Conservation (phyloP, 2,329 filamentous ascomycete genomes). For the Fusarium kyushuense region DNA sequence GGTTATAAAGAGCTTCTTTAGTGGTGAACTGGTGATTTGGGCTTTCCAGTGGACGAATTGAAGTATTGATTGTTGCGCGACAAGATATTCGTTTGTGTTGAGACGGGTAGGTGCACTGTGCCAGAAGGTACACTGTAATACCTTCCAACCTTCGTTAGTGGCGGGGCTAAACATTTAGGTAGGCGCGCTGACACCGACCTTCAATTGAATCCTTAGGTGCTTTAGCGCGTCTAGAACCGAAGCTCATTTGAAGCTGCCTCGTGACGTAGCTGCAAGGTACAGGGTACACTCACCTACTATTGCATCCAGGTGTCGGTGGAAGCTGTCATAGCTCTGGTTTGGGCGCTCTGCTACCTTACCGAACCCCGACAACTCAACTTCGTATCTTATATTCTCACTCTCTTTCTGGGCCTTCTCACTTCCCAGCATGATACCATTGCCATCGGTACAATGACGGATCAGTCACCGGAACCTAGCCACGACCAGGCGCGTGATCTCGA, state of each 20-base stretch:
- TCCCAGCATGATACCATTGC: conserved; percentile 50
- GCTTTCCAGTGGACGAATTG: conserved; percentile 1
- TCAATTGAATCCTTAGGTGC: conserved; percentile 11
- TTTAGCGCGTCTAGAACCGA: conserved; percentile 31
- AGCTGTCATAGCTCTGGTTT: conserved; percentile 46
- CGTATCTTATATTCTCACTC: conserved; percentile 20
- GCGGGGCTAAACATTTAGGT: conserved; percentile 37
- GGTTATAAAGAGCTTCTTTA: conserved; percentile 7
- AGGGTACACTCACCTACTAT: conserved; percentile 35
- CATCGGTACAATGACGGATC: conserved; percentile 57
- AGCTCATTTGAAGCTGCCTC: conserved; percentile 40
- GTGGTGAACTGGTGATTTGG: neutral
- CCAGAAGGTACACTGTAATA: conserved; percentile 27
- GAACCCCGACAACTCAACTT: conserved; percentile 31
- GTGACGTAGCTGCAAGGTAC: conserved; percentile 51
- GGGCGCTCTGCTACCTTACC: conserved; percentile 16
- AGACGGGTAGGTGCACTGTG: conserved; percentile 24
- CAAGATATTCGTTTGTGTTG: conserved; percentile 36
- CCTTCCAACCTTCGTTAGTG: conserved; percentile 20
- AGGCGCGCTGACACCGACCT: conserved; percentile 30
- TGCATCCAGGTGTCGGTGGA: conserved; percentile 14
- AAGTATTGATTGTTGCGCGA: conserved; percentile 27
- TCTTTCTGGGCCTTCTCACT: conserved; percentile 23
- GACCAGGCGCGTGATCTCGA: conserved; percentile 37
- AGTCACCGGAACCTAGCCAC: conserved; percentile 53